Base-by-base conservation (phyloP, 257 asterid species). In the Euphrasia confusa region DNA sequence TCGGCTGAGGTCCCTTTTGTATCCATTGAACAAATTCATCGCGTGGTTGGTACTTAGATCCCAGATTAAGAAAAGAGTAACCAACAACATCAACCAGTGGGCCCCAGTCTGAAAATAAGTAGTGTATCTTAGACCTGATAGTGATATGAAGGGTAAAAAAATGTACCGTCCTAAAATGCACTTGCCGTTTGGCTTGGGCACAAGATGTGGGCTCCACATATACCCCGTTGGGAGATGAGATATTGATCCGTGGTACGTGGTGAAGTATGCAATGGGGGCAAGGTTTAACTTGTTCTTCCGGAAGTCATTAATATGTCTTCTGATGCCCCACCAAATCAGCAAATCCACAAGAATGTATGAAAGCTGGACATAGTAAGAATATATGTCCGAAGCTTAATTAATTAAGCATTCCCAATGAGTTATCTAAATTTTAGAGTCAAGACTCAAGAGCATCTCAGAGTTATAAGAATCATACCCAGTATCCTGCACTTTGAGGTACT, bases 291-390 rank as follows among this genome's bases (percentile, higher is more conserved):
- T 89, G 72, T 81, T 86, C 73, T 83, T 93, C 79, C 99, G 73
- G 75, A 89, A 93, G 79, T 93, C 86, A 66, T 93, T 93, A 55
- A 93, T 89, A 75, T 71, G 79, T 64, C 94, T 85, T 82, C 99
- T 81, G 71, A 93, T 86, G 78, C 94, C 95, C 99, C 97, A 93
- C 99, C 99, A 93, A 80, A 93, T 81, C 66, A 89, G 81, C 54
- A 93, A 78, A 78, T 93, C 99, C 87, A 93, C 99, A 30, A 89
- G 84, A 76, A 93, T 74, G 72, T 93, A 93, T 0, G 99, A 89
- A 9, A 87, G 86, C 99, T 89, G 89, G 77, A 78, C 47, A 64
- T 44, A 73, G 66, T 26, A 76, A 75, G 18, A 71, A 71, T 60
- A 33, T 30, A 12, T 5, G 17, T 6, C 24, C 24, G 65, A 24